Evolutionary conservation across 2,329 filamentous ascomycete genomes (phyloP).

Genomic region (Neonectria faginata): DNA sequence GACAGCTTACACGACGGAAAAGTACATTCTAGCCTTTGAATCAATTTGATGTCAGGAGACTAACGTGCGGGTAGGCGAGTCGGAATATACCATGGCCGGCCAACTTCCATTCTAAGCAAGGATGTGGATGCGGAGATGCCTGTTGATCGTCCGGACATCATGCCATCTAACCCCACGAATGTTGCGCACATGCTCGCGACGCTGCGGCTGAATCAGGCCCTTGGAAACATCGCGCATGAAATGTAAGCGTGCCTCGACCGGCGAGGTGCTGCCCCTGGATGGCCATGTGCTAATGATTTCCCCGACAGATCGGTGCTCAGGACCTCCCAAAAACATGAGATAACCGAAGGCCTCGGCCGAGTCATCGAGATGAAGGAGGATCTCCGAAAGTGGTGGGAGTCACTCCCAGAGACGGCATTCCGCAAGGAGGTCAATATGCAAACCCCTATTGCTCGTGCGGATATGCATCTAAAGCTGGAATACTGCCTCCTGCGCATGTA

Average conservation of each 20-base stretch:
- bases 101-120: constrained; percentile 62
- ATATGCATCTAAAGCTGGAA: constrained; percentile 64
- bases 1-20: constrained; percentile 68
- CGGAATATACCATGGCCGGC: constrained; percentile 67
- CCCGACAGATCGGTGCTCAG: constrained; percentile 49
- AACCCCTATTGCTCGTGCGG: constrained; percentile 58
- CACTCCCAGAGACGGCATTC: constrained; percentile 48
- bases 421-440: constrained; percentile 55
- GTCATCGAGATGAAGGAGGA: constrained; percentile 53
- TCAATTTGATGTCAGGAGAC: constrained; percentile 13
- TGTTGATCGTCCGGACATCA: constrained; percentile 58
- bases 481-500: constrained; percentile 66
- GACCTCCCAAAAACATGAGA: constrained; percentile 48
- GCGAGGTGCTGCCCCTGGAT: background rate
- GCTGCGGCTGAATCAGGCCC: constrained; percentile 51
- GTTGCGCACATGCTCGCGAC: constrained; percentile 60
- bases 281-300: constrained; percentile 21
- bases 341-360: constrained; percentile 48
- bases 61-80: constrained; percentile 57
- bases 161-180: constrained; percentile 56
- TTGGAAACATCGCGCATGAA: constrained; percentile 55
- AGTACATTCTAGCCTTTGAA: constrained; percentile 50
- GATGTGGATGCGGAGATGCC: constrained; percentile 68
- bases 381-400: constrained; percentile 54
- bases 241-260: constrained; percentile 45